Conservation (phyloP, 257 asterid species). For the Cinchona pubescens region DNA sequence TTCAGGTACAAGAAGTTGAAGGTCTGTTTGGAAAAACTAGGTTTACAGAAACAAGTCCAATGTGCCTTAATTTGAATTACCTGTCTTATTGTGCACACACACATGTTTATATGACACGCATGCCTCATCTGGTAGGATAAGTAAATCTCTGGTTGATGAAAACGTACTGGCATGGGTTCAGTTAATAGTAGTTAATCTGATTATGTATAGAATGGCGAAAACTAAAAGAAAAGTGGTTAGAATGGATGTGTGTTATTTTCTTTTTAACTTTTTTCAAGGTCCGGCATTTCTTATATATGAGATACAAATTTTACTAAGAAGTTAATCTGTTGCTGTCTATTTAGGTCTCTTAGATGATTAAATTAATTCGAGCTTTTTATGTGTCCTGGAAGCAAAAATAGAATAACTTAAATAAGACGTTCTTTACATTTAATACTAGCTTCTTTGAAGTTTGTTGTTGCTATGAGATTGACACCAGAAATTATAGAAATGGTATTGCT, state of each 20-base stretch:
- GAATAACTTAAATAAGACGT: background rate
- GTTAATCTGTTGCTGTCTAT: too few relatives aligned
- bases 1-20: conserved; percentile 76
- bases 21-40: too few relatives aligned
- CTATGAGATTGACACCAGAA: too few relatives aligned
- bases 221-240: background rate
- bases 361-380: too few relatives aligned
- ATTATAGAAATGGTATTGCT: background rate
- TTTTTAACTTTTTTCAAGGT: background rate
- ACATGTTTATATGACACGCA: conserved; percentile 1
- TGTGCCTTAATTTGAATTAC: conserved; percentile 12
- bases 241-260: background rate
- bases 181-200: background rate
- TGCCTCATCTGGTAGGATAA: too few relatives aligned
- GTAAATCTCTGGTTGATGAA: background rate
- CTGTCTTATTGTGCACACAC: conserved; percentile 7
- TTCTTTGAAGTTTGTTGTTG: background rate
- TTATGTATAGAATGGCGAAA: background rate
- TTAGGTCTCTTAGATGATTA: too few relatives aligned
- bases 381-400: too few relatives aligned
- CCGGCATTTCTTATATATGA: too few relatives aligned
- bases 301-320: too few relatives aligned
- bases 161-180: background rate
- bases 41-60: too few relatives aligned
- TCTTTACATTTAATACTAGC: background rate